These are phyloP conservation scores for Geosmithia morbida DNA, from an alignment of 2,329 filamentous ascomycete genomes.

Conservation along the genomic window DNA sequence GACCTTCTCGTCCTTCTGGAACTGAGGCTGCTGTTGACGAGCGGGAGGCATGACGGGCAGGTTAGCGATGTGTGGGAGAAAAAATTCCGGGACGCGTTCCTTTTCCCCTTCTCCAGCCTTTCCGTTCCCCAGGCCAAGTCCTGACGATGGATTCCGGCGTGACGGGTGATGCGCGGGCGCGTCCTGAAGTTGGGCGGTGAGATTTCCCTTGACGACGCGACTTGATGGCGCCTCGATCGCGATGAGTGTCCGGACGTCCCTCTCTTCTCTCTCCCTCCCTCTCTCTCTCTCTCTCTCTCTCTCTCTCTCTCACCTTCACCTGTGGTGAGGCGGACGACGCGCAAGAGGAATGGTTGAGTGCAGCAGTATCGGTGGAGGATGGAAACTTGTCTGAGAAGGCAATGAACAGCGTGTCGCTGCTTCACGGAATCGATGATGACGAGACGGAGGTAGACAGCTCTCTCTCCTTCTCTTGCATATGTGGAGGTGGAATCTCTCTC, in stretches of 20 bases:
- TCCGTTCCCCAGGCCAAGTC: background rate
- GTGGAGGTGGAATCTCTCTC: too few relatives aligned
- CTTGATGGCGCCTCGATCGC: background rate
- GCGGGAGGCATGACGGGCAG: slow-evolving; percentile 22
- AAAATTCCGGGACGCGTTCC: background rate
- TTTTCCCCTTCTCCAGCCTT: background rate
- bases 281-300: background rate
- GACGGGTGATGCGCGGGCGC: background rate
- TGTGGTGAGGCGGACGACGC: background rate
- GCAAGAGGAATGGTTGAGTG: background rate
- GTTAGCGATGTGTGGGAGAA: background rate
- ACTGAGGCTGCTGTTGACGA: slow-evolving; percentile 30
- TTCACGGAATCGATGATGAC: background rate
- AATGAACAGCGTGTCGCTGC: background rate
- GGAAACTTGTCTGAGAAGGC: background rate
- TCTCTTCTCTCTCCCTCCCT: too few relatives aligned
- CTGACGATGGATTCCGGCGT: background rate
- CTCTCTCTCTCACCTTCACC: background rate
- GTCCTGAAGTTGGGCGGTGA: background rate
- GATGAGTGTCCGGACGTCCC: too few relatives aligned
- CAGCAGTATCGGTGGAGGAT: background rate
- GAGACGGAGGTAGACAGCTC: background rate
- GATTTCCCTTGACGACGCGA: background rate
- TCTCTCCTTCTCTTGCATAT: background rate
- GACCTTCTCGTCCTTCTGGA: slow-evolving; percentile 76